These are phyloP conservation scores for Avicennia marina DNA, from an alignment of 257 asterid species.

Conservation along the genomic window DNA sequence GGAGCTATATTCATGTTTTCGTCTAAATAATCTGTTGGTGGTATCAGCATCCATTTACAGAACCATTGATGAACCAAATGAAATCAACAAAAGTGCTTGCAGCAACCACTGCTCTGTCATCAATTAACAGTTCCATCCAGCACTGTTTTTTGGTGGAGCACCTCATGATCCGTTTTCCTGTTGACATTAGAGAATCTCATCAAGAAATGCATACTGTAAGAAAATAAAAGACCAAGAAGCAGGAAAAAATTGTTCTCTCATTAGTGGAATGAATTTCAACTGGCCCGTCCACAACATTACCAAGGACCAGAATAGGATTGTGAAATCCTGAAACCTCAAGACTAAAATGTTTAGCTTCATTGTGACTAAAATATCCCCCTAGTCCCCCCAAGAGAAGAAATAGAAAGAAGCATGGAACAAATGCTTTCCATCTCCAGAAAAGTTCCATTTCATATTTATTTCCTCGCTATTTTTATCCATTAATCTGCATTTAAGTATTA, in stretches of 20 bases:
- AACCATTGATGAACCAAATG: not conserved
- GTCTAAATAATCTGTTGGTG: constrained; percentile 1
- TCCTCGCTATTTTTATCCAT: too few relatives aligned
- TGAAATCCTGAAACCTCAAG: not conserved
- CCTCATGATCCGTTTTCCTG: constrained; percentile 22
- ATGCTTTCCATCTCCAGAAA: too few relatives aligned
- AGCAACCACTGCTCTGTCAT: constrained; percentile 7
- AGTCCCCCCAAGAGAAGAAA: not conserved
- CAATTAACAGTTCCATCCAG: constrained; percentile 4
- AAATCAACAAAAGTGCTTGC: constrained; percentile 10
- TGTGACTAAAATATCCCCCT: not conserved
- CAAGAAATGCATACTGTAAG: not conserved
- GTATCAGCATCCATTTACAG: not conserved
- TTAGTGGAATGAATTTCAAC: constrained; percentile 3
- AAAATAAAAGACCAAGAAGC: not conserved
- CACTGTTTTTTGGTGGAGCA: not conserved
- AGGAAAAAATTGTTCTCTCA: not conserved
- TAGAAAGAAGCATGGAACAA: too few relatives aligned
- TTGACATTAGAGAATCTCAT: constrained; percentile 12
- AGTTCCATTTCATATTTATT: too few relatives aligned
- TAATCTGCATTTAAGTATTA: not conserved
- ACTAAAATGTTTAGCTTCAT: not conserved
- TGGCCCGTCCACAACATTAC: not conserved
- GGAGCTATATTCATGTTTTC: not conserved
- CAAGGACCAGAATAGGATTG: not conserved